These are phyloP conservation scores for Carex sylvatica DNA, from an alignment of 202 grass and related monocot species.

Conservation along the genomic window DNA sequence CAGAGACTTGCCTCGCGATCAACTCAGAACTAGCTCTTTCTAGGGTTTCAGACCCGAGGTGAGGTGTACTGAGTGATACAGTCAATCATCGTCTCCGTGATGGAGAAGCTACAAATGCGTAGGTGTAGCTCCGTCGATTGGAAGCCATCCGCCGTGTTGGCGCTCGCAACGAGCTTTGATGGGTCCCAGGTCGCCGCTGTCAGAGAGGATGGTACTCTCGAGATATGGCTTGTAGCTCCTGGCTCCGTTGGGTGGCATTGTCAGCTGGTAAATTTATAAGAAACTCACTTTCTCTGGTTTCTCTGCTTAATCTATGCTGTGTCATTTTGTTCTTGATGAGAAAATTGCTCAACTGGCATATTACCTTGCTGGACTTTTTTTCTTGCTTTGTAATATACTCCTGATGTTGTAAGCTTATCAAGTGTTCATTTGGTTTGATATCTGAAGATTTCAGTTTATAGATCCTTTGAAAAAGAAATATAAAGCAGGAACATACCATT, in stretches of 20 bases:
- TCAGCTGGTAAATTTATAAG: constrained; percentile 53
- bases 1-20: background rate
- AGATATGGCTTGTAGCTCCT: constrained; percentile 95
- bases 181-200: constrained; percentile 73
- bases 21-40: constrained; percentile 1
- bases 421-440: background rate
- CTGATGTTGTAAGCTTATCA: background rate
- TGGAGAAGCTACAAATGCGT: constrained; percentile 81
- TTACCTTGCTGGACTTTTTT: background rate
- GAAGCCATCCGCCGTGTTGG: constrained; percentile 64
- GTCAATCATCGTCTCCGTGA: background rate
- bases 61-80: background rate
- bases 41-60: background rate
- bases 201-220: constrained; percentile 59
- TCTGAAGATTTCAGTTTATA: background rate
- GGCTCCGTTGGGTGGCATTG: constrained; percentile 97
- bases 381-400: background rate
- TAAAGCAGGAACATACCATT: background rate
- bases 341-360: background rate
- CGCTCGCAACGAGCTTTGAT: constrained; percentile 64
- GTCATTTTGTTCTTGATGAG: background rate
- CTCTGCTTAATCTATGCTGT: background rate
- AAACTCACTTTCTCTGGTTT: background rate
- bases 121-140: constrained; percentile 59
- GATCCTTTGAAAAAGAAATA: background rate